phyloP scores from a whole-genome alignment of 2,329 filamentous ascomycete species.

The Trichoderma lentiforme region DNA sequence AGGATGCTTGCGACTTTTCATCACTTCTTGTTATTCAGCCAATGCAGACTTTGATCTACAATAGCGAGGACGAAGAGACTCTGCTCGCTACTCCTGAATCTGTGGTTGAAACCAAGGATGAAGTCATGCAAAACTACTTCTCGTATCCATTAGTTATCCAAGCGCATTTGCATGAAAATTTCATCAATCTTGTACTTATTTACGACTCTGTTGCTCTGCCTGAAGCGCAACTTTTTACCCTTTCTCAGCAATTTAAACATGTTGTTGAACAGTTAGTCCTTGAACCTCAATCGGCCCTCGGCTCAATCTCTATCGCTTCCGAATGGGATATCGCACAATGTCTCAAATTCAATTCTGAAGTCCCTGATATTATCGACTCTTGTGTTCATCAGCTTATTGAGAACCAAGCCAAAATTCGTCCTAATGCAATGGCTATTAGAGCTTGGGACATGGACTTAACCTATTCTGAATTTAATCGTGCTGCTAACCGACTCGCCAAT shows the following conservation, averaged over 20 bases:
- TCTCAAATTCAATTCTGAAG: constrained; percentile 2
- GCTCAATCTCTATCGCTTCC: not conserved
- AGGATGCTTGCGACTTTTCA: constrained; percentile 22
- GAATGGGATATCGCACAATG: constrained; percentile 4
- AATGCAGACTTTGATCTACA: not conserved
- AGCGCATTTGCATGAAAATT: not conserved
- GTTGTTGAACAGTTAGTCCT: constrained; percentile 6
- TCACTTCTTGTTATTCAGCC: constrained; percentile 24
- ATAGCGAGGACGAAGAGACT: not conserved
- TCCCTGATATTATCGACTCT: constrained; percentile 2
- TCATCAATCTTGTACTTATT: constrained; percentile 8
- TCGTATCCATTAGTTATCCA: constrained; percentile 15
- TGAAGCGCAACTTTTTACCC: not conserved
- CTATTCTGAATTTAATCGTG: constrained; percentile 33
- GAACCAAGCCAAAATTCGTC: not conserved
- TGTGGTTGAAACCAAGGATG: not conserved
- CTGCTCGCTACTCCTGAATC: not conserved
- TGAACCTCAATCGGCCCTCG: not conserved
- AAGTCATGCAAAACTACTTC: constrained; percentile 15
- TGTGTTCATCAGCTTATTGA: constrained; percentile 19
- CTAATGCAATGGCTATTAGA: constrained; percentile 1
- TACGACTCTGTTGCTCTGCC: not conserved
- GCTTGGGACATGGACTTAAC: constrained; percentile 32
- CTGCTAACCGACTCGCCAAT: constrained; percentile 17
- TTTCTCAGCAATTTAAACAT: constrained; percentile 15